Conservation (phyloP, 805 yeast genomes). For the Nakazawaea peltata region DNA sequence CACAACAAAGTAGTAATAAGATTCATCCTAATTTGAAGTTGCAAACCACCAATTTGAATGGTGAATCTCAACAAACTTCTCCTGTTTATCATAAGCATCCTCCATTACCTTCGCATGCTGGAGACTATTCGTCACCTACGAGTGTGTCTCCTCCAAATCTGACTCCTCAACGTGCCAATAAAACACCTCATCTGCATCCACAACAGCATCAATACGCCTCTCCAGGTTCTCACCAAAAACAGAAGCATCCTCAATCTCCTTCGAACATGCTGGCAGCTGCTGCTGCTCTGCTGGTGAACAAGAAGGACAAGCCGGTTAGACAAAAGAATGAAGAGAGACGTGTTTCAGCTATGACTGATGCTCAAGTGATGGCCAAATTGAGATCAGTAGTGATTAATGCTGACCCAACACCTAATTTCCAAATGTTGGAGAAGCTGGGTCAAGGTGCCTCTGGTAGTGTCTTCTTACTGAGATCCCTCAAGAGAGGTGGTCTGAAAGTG, state of each 20-base stretch:
- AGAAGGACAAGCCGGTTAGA: slow-evolving; percentile 14
- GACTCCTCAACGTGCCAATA: slow-evolving; percentile 1
- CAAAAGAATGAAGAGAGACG: slow-evolving; percentile 35
- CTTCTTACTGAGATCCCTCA: slow-evolving; percentile 66
- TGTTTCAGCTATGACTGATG: slow-evolving; percentile 66
- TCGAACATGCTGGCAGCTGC: slow-evolving; percentile 19
- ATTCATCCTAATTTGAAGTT: slow-evolving; percentile 27
- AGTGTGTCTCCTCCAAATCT: neutral
- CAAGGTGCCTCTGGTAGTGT: slow-evolving; percentile 99
- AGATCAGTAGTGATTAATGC: slow-evolving; percentile 72
- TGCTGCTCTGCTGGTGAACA: slow-evolving; percentile 27
- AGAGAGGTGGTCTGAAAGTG: slow-evolving; percentile 55
- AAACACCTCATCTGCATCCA: slow-evolving; percentile 13
- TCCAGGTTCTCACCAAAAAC: slow-evolving; percentile 13
- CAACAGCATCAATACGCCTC: slow-evolving; percentile 13
- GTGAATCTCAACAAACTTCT: neutral
- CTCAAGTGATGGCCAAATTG: slow-evolving; percentile 76
- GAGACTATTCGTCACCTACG: too few relatives aligned
- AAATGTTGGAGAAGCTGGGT: slow-evolving; percentile 79
- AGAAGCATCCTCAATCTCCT: slow-evolving; percentile 16
- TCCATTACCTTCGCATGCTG: neutral
- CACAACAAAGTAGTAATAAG: slow-evolving; percentile 10
- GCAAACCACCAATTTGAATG: slow-evolving; percentile 16
- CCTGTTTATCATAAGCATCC: neutral
- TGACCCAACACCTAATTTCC: slow-evolving; percentile 81